phyloP scores from a whole-genome alignment of 139 green algal genomes.

The Coelastrella sp. region DNA sequence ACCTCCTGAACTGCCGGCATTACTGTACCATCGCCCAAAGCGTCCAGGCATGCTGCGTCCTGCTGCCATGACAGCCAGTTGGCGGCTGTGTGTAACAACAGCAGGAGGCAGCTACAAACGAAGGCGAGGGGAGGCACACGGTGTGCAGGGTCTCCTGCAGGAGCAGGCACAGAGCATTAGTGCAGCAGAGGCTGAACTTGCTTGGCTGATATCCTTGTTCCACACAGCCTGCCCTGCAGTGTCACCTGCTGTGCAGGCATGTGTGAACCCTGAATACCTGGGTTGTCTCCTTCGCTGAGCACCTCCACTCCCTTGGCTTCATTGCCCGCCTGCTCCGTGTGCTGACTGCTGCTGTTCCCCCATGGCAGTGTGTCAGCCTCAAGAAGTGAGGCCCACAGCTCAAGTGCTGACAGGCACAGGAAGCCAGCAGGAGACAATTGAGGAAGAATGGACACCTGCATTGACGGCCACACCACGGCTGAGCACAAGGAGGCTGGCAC shows the following conservation, averaged over 20 bases:
- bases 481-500: neutral
- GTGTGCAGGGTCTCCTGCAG: neutral
- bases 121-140: neutral
- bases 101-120: constrained; percentile 3
- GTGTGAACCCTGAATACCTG: neutral
- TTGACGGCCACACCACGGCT: neutral
- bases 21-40: neutral
- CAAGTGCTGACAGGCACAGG: constrained; percentile 19
- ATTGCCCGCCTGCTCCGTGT: constrained; percentile 7
- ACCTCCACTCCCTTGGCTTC: neutral
- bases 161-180: neutral
- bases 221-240: neutral
- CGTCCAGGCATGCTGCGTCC: neutral
- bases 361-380: neutral
- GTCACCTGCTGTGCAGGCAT: neutral
- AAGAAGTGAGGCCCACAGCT: constrained; percentile 6
- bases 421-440: constrained; percentile 13
- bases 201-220: neutral
- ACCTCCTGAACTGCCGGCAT: neutral
- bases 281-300: neutral
- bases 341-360: neutral
- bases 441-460: constrained; percentile 31
- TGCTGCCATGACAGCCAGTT: constrained; percentile 11
- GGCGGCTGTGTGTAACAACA: constrained; percentile 21
- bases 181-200: too few relatives aligned